phyloP scores from a whole-genome alignment of 2,329 filamentous ascomycete species.

The Gaeumannomyces sp. region DNA sequence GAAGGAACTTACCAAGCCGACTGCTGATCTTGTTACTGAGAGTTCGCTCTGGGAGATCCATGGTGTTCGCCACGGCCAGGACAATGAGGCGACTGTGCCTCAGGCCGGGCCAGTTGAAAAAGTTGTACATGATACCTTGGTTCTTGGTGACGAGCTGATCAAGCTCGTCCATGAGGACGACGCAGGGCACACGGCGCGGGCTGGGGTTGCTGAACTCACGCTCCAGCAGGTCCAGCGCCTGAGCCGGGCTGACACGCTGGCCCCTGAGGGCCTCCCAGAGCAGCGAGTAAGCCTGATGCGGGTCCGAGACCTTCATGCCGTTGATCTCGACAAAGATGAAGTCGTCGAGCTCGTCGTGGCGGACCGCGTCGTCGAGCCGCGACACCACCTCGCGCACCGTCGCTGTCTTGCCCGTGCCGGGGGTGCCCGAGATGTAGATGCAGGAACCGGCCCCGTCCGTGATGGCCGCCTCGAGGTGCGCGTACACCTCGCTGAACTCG shows the following conservation, averaged over 20 bases:
- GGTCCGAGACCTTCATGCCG: slow-evolving; percentile 98
- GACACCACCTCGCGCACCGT: slow-evolving; percentile 93
- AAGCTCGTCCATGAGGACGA: slow-evolving; percentile 96
- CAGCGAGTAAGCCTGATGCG: slow-evolving; percentile 89
- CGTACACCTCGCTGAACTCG: slow-evolving; percentile 89
- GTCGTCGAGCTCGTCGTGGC: slow-evolving; percentile 87
- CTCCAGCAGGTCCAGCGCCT: slow-evolving; percentile 86
- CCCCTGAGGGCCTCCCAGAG: slow-evolving; percentile 95
- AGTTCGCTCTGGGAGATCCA: slow-evolving; percentile 94
- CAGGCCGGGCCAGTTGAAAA: slow-evolving; percentile 97
- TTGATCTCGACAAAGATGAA: slow-evolving; percentile 99
- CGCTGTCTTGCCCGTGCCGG: slow-evolving; percentile 94
- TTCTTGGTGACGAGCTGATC: slow-evolving; percentile 97
- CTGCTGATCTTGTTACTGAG: slow-evolving; percentile 98
- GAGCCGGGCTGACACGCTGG: slow-evolving; percentile 83
- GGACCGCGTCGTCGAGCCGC: slow-evolving; percentile 80
- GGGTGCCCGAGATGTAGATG: slow-evolving; percentile 98
- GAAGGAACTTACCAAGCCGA: slow-evolving; percentile 51
- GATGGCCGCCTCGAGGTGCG: slow-evolving; percentile 89
- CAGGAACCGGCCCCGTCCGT: slow-evolving; percentile 89
- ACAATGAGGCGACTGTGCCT: slow-evolving; percentile 91
- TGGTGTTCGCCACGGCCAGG: slow-evolving; percentile 94
- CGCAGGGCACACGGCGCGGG: slow-evolving; percentile 85
- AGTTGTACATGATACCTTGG: slow-evolving; percentile 99
- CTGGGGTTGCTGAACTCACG: slow-evolving; percentile 89